Evolutionary conservation across 768 basidiomycete genomes (phyloP), one percentile per base, ranked within the genome.

Genomic region (Porpolomopsis calyptriformis): DNA sequence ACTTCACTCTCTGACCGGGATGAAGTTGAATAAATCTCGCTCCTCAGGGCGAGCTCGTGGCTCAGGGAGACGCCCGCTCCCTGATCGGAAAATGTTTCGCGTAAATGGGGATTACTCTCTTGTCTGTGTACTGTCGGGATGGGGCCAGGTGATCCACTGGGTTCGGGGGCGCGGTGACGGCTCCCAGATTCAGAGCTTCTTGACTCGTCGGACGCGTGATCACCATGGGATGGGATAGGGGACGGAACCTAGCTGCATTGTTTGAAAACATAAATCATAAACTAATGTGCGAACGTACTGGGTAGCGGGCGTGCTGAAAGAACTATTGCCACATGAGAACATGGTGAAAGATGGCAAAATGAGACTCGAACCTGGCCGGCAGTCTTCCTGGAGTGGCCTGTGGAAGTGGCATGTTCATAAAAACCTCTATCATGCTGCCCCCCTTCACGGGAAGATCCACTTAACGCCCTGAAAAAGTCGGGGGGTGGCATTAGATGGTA

Each of bases 121-220:
- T 62, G 57, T 45, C 64, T 58, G 38, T 57, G 60, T 7, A 66
- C 62, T 33, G 60, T 60, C n/a, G 67, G 64, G 34, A 64, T 61
- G 19, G 60, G 57, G 26, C 61, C 65, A 57, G 43, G 44, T 24
- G 43, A 48, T 18, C 23, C 16, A 34, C 25, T 34, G 35, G 34
- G 41, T 41, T 27, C 45, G 29, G 44, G 37, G 48, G 5, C 36
- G 36, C 18, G 40, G 31, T 18, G 41, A 31, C 29, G 29, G 31
- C 23, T 38, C 46, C 7, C 10, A 22, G 22, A 35, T 45, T 24
- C 34, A 8, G 4, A n/a, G 33, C 19, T 34, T n/a, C 34, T 34
- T 14, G 20, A 18, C 23, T n/a, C 22, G 20, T 36, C n/a, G 16
- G n/a, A 25, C n/a, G n/a, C 9, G 35, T 8, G 3, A 12, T 24